Base-by-base conservation (phyloP, 192 early-diverging fungal genomes). In the Nowakowskiella sp. region DNA sequence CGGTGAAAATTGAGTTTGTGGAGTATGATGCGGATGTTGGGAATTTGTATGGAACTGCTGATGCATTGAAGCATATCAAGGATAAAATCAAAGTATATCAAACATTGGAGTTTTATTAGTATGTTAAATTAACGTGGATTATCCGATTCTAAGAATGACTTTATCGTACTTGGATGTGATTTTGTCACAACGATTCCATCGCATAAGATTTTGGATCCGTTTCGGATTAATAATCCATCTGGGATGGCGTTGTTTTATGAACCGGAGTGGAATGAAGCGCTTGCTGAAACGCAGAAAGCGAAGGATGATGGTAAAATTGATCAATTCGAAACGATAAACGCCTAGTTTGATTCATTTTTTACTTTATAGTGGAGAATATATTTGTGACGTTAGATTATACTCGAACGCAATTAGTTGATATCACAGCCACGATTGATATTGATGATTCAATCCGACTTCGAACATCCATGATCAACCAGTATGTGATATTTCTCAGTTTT, bases 161-260 rank as follows among this genome's bases (percentile, higher is more conserved):
- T 97, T 42, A 84, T 99, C 34, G 85, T 97, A 6, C 67, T 97
- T 39, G 79, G 84, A 47, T 96, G 91, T 65, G 96, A 99, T 67
- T 60, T 91, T 28, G 73, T 94, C 31, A 85, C 89, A n/a, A 85
- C 90, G 27, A 71, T 91, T 9, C 77, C 85, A 5, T 84, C 93
- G 27, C 82, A 84, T 53, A 77, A 82, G 29, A 71, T 99, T 42
- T 67, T 99, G 56, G 89, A 97, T 64, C 65, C 80, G 49, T 86
- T 88, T 60, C 87, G 91, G 23, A 65, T 83, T 16, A 72, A 81
- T 23, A 81, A 84, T 36, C 85, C 92, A 10, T 81, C 96, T 13
- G 73, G 88, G 34, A 85, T 87, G 0, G 74, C 87, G 1, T 50
- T 96, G 50, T 87, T 94, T 61, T 96, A 85, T 61, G 89, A 90